phyloP scores from a whole-genome alignment of 352 stramenopile species.

The Blastocystis sp. region DNA sequence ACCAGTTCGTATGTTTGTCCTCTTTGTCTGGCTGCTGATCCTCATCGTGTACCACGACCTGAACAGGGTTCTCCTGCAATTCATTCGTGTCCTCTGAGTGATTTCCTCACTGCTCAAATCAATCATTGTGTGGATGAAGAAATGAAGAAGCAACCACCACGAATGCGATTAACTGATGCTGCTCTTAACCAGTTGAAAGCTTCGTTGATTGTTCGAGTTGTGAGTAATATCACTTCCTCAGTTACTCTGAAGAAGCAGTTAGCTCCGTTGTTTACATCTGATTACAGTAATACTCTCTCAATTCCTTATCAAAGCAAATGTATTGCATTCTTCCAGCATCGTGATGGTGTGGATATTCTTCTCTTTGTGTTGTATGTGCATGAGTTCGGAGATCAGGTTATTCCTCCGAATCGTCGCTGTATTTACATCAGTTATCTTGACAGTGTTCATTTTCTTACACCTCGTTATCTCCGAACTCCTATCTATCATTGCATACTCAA shows the following conservation, averaged over 20 bases:
- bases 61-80: background rate
- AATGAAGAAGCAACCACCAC: background rate
- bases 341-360: slow-evolving; percentile 77
- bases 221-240: slow-evolving; percentile 33
- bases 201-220: background rate
- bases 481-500: slow-evolving; percentile 81
- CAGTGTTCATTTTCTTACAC: slow-evolving; percentile 79
- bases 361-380: slow-evolving; percentile 81
- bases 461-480: slow-evolving; percentile 76
- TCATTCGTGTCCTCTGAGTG: background rate
- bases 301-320: slow-evolving; percentile 66
- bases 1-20: slow-evolving; percentile 34
- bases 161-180: background rate
- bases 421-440: slow-evolving; percentile 81
- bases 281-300: background rate
- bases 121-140: background rate
- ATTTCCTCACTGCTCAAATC: background rate
- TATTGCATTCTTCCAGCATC: slow-evolving; percentile 80
- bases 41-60: background rate
- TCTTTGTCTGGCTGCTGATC: slow-evolving; percentile 18
- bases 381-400: slow-evolving; percentile 71
- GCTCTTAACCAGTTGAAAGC: background rate
- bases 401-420: slow-evolving; percentile 72
- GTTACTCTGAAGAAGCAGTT: background rate
- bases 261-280: slow-evolving; percentile 9